Evolutionary conservation across 2,329 filamentous ascomycete species (phyloP).

Genomic region (Emmonsiellopsis sp.): DNA sequence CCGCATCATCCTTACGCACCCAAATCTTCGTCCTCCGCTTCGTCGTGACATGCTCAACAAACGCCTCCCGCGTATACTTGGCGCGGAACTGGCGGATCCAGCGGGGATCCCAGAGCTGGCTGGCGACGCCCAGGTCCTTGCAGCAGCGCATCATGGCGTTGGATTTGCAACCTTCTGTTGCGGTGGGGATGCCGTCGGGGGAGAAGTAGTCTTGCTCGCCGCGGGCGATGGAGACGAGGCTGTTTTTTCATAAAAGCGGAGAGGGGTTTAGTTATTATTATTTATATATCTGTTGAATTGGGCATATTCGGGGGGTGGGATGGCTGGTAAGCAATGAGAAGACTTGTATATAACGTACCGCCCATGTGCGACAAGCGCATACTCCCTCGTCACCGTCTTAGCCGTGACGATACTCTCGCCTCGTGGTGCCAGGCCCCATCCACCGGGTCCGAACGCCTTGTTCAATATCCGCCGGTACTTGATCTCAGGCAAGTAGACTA

Average conservation of each 20-base stretch:
- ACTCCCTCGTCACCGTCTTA: conserved; percentile 76
- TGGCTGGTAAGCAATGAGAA: background rate
- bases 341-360: conserved; percentile 44
- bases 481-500: conserved; percentile 94
- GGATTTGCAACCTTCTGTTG: conserved; percentile 93
- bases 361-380: conserved; percentile 79
- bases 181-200: conserved; percentile 81
- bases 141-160: conserved; percentile 97
- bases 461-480: conserved; percentile 92
- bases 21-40: conserved; percentile 89
- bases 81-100: conserved; percentile 79
- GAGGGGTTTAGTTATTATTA: background rate
- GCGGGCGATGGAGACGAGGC: conserved; percentile 82
- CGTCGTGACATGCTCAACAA: conserved; percentile 76
- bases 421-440: conserved; percentile 85
- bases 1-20: conserved; percentile 70
- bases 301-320: background rate
- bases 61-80: conserved; percentile 64
- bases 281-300: background rate
- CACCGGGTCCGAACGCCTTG: conserved; percentile 82
- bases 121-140: conserved; percentile 91
- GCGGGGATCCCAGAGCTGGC: conserved; percentile 90
- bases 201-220: conserved; percentile 93
- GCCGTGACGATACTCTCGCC: conserved; percentile 78
- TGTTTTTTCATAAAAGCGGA: conserved; percentile 26